Base-by-base conservation (phyloP, 805 yeast genomes). In the Kuraishia hungarica region DNA sequence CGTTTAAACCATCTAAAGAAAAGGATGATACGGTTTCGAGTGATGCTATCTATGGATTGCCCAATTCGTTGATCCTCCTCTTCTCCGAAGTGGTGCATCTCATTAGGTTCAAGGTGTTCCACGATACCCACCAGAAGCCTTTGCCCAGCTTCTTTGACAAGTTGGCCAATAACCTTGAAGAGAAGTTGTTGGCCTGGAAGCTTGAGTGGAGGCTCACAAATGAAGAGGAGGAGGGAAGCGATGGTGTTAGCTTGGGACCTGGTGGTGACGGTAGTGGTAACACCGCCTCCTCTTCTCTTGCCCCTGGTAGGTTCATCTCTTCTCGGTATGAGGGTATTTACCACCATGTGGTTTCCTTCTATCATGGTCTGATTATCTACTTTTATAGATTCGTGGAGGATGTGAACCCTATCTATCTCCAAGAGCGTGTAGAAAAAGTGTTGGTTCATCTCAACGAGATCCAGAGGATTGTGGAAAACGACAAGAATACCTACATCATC, bases 11-110 rank as follows among this genome's bases (percentile, higher is more conserved):
- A 39, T 67, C 72, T 0, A 68, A 67, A 54, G 66, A 69, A 57
- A 81, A 78, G 60, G 82, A 80, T 62, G 81, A 81, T 58, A 75
- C 80, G 54, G 75, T 86, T 58, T 84, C 91, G 8, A 84, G 92
- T 1, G 96, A 87, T 67, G 88, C 92, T 0, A 72, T 89, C 52
- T 89, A 88, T 65, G 96, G 96, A 0, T 72, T 90, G 55, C 96
- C 97, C 7, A 89, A 87, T 63, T 86, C 96, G 2, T 72, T 90
- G 49, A 84, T 89, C 55, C 62, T 84, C 22, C 70, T 89, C 54
- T 88, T 90, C 68, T 80, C 87, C 56, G 89, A 86, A 58, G 84
- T 87, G 17, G 89, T 87, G 1, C 81, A 81, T 56, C 66, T 88
- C 39, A 75, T 87, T 19, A 75, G 92, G 53, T 79, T 82, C 56